Evolutionary conservation across 2,329 filamentous ascomycete species (phyloP), one percentile per base, ranked within the genome.

Genomic region (Hymenoscyphus salicellus): DNA sequence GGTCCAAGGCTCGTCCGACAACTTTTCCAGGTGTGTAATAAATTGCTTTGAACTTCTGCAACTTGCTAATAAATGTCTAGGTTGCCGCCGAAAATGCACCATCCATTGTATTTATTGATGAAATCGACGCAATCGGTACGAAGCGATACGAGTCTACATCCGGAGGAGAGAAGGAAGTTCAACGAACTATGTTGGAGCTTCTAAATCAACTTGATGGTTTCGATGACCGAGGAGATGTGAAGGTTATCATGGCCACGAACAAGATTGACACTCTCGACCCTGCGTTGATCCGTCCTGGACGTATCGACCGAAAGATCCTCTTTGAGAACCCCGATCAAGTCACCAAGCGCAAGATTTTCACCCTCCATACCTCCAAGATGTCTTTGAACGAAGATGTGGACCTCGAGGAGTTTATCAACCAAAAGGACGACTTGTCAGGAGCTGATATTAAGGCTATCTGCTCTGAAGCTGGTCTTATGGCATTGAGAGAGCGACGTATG

Each of bases 181-280:
- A 99, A 81, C 89, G 95, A 78, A 99, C 95, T 58, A 99, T 99
- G 95, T 82, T 99, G 78, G 95, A 99, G 76, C 86, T 99, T 62
- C 88, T 99, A 52, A 99, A 99, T 80, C 95, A 99, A 81, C 88
- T 99, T 8, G 95, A 99, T 77, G 95, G 95, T 74, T 99, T 99
- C 80, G 95, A 99, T 76, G 96, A 99, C 78, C 91, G 95, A 66
- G 96, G 95, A 72, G 95, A 99, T 76, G 94, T 99, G 79, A 99
- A 99, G 83, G 95, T 99, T 67, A 94, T 99, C 78, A 98, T 99
- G 93, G 96, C 95, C 14, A 99, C 95, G 71, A 99, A 99, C 88
- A 99, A 99, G 86, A 99, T 99, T 72, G 96, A 99, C 72, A 96
- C 92, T 3, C 84, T 99, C 32, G 96, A 99, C 75, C 95, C 95